These are phyloP conservation scores for Cytospora chrysosperma DNA, from an alignment of 2,329 filamentous ascomycete species.

Conservation along the genomic window DNA sequence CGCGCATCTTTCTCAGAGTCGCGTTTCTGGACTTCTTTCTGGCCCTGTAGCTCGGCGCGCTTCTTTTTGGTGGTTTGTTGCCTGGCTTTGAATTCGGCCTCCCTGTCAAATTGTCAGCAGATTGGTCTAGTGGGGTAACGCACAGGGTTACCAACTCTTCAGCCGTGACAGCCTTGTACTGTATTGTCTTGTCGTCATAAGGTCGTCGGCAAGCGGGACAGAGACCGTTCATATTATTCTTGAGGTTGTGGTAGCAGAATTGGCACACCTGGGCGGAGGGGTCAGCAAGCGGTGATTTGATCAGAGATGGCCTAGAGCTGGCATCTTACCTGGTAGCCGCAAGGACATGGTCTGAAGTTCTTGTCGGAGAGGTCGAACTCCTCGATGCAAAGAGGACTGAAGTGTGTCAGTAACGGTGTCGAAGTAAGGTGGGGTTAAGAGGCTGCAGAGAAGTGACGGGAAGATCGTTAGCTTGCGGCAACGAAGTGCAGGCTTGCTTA, in stretches of 20 bases:
- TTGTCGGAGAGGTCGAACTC: conserved; percentile 97
- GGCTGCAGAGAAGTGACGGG: conserved; percentile 24
- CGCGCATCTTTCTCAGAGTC: conserved; percentile 94
- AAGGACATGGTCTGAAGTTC: conserved; percentile 95
- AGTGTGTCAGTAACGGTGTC: conserved; percentile 30
- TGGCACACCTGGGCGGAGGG: conserved; percentile 75
- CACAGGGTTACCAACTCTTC: conserved; percentile 76
- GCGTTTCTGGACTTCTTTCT: conserved; percentile 94
- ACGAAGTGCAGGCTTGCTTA: conserved; percentile 39
- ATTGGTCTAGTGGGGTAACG: conserved; percentile 10
- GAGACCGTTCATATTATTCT: conserved; percentile 94
- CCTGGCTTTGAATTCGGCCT: conserved; percentile 72
- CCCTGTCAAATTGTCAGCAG: conserved; percentile 45
- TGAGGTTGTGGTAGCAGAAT: conserved; percentile 99
- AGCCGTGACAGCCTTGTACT: conserved; percentile 90
- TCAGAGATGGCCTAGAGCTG: neutral
- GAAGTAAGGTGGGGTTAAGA: conserved; percentile 18
- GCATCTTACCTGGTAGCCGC: conserved; percentile 84
- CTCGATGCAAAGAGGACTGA: conserved; percentile 94
- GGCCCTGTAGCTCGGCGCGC: conserved; percentile 75
- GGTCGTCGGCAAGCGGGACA: conserved; percentile 95
- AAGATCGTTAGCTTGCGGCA: conserved; percentile 25
- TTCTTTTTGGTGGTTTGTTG: conserved; percentile 92
- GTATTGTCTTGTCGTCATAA: conserved; percentile 95
- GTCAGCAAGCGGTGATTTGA: conserved; percentile 22